phyloP scores from a whole-genome alignment of 2,329 filamentous ascomycete species.

The Beauveria australis region DNA sequence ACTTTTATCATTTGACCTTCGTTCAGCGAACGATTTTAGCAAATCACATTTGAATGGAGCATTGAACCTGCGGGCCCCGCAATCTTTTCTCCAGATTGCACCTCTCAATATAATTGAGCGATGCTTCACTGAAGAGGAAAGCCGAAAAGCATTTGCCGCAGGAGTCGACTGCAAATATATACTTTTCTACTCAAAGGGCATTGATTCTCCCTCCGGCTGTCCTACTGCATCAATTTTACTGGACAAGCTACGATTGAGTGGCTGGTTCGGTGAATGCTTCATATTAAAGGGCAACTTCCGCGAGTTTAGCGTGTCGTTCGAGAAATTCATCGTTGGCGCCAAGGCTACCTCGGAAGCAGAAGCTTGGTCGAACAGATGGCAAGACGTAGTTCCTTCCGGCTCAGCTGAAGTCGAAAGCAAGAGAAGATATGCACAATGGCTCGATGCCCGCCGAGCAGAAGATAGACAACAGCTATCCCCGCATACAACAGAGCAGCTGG shows the following conservation, averaged over 20 bases:
- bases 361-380: slow-evolving; percentile 27
- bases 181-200: slow-evolving; percentile 43
- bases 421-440: slow-evolving; percentile 36
- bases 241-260: slow-evolving; percentile 36
- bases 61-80: slow-evolving; percentile 42
- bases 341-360: slow-evolving; percentile 34
- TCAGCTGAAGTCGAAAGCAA: slow-evolving; percentile 22
- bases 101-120: slow-evolving; percentile 43
- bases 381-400: slow-evolving; percentile 9
- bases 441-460: slow-evolving; percentile 35
- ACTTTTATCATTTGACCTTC: slow-evolving; percentile 41
- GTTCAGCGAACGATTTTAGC: slow-evolving; percentile 37
- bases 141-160: slow-evolving; percentile 36
- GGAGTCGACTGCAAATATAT: slow-evolving; percentile 41
- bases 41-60: slow-evolving; percentile 44
- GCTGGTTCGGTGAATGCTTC: slow-evolving; percentile 44
- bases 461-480: slow-evolving; percentile 30
- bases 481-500: slow-evolving; percentile 28
- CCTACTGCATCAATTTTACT: slow-evolving; percentile 38
- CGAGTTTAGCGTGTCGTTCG: slow-evolving; percentile 46
- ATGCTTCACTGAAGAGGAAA: slow-evolving; percentile 40
- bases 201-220: slow-evolving; percentile 44
- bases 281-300: slow-evolving; percentile 48
- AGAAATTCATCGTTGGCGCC: slow-evolving; percentile 38
- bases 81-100: slow-evolving; percentile 38